Evolutionary conservation across 371 early-diverging fungal species (phyloP).

Genomic region (Zancudomyces culisetae): DNA sequence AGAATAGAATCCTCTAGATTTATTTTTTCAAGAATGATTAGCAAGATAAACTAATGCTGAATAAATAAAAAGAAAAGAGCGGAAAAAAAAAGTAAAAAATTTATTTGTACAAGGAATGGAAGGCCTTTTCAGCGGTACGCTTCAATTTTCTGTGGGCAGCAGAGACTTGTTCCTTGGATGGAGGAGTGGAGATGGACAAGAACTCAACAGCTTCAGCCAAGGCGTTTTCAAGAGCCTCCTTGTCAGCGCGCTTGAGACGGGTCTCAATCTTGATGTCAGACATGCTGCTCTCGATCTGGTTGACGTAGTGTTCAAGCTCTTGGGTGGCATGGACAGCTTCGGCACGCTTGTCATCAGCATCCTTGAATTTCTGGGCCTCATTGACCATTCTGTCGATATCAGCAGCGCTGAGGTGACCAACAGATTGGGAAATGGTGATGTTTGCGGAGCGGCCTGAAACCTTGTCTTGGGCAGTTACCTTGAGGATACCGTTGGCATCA

Average conservation of each 20-base stretch:
- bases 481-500: conserved; percentile 95
- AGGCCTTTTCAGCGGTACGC: conserved; percentile 56
- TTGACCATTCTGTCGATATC: conserved; percentile 92
- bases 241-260: conserved; percentile 56
- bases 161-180: conserved; percentile 72
- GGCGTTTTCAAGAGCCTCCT: conserved; percentile 70
- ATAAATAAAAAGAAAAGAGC: neutral
- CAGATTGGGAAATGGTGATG: conserved; percentile 96
- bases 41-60: too few relatives aligned
- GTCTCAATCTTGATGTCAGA: conserved; percentile 20
- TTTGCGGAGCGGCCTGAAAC: conserved; percentile 86
- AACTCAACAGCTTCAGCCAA: conserved; percentile 70
- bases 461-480: conserved; percentile 91
- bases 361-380: conserved; percentile 91
- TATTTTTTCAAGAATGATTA: too few relatives aligned
- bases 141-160: conserved; percentile 84
- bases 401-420: conserved; percentile 89
- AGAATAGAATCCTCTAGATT: too few relatives aligned
- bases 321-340: conserved; percentile 79
- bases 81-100: neutral
- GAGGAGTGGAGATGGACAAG: conserved; percentile 51
- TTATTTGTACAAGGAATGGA: conserved; percentile 14
- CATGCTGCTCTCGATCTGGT: conserved; percentile 35
- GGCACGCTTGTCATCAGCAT: conserved; percentile 78
- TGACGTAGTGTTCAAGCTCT: conserved; percentile 76